Conservation (phyloP, 1,284 basidiomycete species). For the Trichosporon ovoides region DNA sequence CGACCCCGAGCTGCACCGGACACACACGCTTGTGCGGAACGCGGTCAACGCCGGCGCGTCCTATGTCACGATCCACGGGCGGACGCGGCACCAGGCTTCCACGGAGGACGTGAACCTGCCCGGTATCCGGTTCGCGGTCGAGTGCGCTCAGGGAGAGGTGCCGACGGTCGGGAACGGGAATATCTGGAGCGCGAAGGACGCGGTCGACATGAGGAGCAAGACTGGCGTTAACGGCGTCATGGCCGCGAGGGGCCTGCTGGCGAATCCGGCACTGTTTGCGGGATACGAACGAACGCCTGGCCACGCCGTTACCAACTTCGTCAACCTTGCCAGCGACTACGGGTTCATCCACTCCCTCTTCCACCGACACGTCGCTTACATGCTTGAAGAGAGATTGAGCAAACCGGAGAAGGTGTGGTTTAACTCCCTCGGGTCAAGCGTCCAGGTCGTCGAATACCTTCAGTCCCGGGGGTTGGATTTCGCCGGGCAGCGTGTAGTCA, state of each 20-base stretch:
- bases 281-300: conserved; percentile 53
- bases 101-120: conserved; percentile 54
- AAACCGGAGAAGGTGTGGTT: conserved; percentile 53
- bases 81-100: conserved; percentile 55
- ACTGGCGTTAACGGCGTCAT: conserved; percentile 56
- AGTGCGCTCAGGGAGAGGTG: conserved; percentile 52
- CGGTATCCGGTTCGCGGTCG: conserved; percentile 55
- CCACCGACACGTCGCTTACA: conserved; percentile 54
- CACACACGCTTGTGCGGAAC: conserved; percentile 53
- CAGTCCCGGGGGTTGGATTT: conserved; percentile 43
- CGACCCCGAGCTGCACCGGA: conserved; percentile 53
- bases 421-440: conserved; percentile 52
- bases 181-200: conserved; percentile 54
- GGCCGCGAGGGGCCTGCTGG: conserved; percentile 58
- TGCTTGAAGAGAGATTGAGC: conserved; percentile 54
- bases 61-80: conserved; percentile 57
- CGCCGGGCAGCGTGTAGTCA: conserved; percentile 7
- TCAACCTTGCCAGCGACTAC: conserved; percentile 51
- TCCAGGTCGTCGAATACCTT: conserved; percentile 53
- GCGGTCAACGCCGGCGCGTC: conserved; percentile 42
- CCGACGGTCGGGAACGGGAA: conserved; percentile 59
- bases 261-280: conserved; percentile 57
- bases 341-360: conserved; percentile 55
- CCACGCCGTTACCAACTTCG: conserved; percentile 53
- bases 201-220: conserved; percentile 46